Percentiles rank a stretch among this genome's conserved stretches.
Evolutionary conservation across 805 yeast genomes (phyloP).

Genomic region (Blastobotrys mokoenaii): DNA sequence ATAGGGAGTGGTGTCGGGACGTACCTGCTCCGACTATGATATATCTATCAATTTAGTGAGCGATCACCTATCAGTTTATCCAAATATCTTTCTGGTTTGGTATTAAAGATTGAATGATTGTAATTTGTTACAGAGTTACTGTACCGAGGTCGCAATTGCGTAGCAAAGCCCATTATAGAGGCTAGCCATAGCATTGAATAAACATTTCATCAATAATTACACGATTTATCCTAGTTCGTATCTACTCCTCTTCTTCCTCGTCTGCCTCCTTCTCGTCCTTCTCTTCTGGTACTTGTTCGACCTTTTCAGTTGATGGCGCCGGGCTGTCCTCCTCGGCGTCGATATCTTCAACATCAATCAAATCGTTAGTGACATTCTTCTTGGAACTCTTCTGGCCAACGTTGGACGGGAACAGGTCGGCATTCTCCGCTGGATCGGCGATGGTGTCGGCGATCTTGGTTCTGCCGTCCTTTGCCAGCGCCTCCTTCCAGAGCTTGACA

Average conservation of each 20-base stretch:
- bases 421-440: constrained; percentile 33
- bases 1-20: too few relatives aligned
- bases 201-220: too few relatives aligned
- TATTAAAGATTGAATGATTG: too few relatives aligned
- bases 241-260: constrained; percentile 9
- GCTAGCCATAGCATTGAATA: too few relatives aligned
- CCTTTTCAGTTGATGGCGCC: constrained; percentile 11
- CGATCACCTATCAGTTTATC: too few relatives aligned
- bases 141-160: too few relatives aligned
- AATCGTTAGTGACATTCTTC: constrained; percentile 22
- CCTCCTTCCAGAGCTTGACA: constrained; percentile 61
- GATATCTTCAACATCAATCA: constrained; percentile 33
- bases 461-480: constrained; percentile 45
- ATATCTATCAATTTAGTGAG: too few relatives aligned
- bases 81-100: too few relatives aligned
- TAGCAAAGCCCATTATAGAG: too few relatives aligned
- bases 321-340: constrained; percentile 14
- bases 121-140: too few relatives aligned
- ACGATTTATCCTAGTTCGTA: too few relatives aligned
- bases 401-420: constrained; percentile 29
- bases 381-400: constrained; percentile 19
- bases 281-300: constrained; percentile 19
- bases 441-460: constrained; percentile 55
- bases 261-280: constrained; percentile 17
- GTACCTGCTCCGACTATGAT: too few relatives aligned